phyloP scores from a whole-genome alignment of 495 filamentous ascomycete species.

The Aspergillus hancockii region DNA sequence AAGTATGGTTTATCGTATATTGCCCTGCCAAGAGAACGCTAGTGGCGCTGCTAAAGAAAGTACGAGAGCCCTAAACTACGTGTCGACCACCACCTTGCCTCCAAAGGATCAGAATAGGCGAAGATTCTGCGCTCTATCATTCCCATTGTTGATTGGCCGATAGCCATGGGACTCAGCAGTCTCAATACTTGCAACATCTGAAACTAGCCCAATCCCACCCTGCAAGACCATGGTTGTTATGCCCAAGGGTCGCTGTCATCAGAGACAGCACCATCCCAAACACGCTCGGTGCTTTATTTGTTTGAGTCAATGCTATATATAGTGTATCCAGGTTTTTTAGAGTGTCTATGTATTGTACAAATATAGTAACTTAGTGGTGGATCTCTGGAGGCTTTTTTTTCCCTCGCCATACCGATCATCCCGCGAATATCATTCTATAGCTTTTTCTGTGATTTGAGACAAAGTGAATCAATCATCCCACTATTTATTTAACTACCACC shows the following conservation, averaged over 20 bases:
- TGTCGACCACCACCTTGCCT: too few relatives aligned
- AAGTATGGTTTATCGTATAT: background rate
- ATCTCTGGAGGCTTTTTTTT: background rate
- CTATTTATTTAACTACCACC: background rate
- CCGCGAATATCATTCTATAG: background rate
- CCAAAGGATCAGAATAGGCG: background rate
- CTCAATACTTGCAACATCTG: background rate
- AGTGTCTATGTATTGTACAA: background rate
- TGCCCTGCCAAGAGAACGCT: background rate
- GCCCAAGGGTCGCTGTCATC: background rate
- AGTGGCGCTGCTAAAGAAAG: background rate
- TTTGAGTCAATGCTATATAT: background rate
- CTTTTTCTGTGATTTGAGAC: background rate
- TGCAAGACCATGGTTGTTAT: background rate
- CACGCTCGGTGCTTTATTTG: background rate
- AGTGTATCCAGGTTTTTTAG: background rate
- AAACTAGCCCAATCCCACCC: conserved; percentile 1
- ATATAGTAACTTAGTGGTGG: background rate
- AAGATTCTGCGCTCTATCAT: background rate
- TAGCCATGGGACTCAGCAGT: background rate
- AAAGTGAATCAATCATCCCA: background rate
- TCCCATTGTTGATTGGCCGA: too few relatives aligned
- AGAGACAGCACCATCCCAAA: background rate
- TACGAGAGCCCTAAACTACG: background rate
- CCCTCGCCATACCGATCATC: background rate